Evolutionary conservation across 352 stramenopile genomes (phyloP).

Genomic region (Thraustochytrium sp.): DNA sequence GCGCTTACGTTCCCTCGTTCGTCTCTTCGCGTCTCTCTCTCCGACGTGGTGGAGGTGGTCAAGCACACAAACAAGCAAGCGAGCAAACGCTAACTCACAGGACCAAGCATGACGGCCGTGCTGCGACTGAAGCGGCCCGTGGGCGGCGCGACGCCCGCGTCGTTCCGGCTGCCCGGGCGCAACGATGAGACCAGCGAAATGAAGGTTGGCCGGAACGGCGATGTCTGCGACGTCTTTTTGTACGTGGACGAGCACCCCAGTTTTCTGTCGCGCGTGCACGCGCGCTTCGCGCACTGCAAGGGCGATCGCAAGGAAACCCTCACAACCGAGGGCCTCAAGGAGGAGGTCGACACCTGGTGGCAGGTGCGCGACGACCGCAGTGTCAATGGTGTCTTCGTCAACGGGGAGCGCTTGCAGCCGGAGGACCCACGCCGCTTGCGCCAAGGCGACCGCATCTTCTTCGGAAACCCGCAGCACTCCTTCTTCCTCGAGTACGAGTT

Average conservation of each 20-base stretch:
- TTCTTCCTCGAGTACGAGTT: slow-evolving; percentile 43
- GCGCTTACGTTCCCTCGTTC: too few relatives aligned
- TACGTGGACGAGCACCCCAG: slow-evolving; percentile 42
- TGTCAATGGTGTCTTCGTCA: slow-evolving; percentile 36
- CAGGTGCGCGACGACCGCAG: slow-evolving; percentile 8
- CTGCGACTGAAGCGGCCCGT: not conserved
- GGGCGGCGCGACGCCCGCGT: not conserved
- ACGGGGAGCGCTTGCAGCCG: not conserved
- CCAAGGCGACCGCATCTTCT: slow-evolving; percentile 22
- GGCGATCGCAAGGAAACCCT: not conserved
- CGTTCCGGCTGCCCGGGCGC: slow-evolving; percentile 7
- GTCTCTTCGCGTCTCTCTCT: too few relatives aligned
- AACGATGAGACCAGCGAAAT: not conserved
- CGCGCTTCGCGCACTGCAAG: slow-evolving; percentile 27
- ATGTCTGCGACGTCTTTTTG: slow-evolving; percentile 30
- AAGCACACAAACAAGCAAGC: too few relatives aligned
- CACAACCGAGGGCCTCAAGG: not conserved
- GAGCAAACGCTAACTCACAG: too few relatives aligned
- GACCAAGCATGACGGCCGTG: slow-evolving; percentile 7
- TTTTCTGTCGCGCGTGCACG: slow-evolving; percentile 29
- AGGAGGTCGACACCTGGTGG: slow-evolving; percentile 6
- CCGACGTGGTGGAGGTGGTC: too few relatives aligned
- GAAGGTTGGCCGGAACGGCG: slow-evolving; percentile 28
- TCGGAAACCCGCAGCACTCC: slow-evolving; percentile 33
- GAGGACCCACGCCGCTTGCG: not conserved